These are phyloP conservation scores for Fraxinus americana DNA, from an alignment of 257 asterid genomes.

Conservation along the genomic window DNA sequence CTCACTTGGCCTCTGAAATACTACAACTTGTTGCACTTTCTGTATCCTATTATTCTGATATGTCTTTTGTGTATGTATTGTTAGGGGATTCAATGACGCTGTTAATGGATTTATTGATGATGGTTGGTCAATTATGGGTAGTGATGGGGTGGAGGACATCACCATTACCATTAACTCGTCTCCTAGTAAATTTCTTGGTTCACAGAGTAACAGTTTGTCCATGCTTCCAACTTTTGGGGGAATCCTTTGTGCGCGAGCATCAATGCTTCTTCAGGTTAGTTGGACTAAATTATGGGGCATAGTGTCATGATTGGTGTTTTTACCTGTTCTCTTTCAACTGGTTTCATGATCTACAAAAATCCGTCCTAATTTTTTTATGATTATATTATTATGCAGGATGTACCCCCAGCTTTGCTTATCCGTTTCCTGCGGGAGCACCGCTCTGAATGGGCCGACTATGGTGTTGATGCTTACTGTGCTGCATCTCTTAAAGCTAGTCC, in stretches of 20 bases:
- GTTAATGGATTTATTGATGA: conserved; percentile 95
- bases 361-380: background rate
- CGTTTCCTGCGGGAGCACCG: conserved; percentile 91
- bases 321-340: background rate
- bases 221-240: conserved; percentile 83
- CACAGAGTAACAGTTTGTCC: conserved; percentile 63
- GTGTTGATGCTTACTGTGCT: conserved; percentile 77
- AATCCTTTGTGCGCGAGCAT: conserved; percentile 90
- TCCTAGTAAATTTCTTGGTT: conserved; percentile 77
- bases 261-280: conserved; percentile 93
- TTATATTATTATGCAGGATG: conserved; percentile 46
- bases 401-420: conserved; percentile 80
- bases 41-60: background rate
- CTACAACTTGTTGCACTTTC: background rate
- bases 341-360: background rate
- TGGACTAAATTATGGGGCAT: background rate
- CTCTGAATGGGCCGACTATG: conserved; percentile 91
- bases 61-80: background rate
- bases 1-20: background rate
- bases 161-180: conserved; percentile 78
- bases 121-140: conserved; percentile 86
- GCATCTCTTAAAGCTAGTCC: conserved; percentile 76
- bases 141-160: conserved; percentile 88
- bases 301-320: background rate
- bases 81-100: conserved; percentile 94